These are phyloP conservation scores for Lunularia cruciata DNA, from an alignment of 225 moss, liverwort and hornwort genomes.

Conservation along the genomic window DNA sequence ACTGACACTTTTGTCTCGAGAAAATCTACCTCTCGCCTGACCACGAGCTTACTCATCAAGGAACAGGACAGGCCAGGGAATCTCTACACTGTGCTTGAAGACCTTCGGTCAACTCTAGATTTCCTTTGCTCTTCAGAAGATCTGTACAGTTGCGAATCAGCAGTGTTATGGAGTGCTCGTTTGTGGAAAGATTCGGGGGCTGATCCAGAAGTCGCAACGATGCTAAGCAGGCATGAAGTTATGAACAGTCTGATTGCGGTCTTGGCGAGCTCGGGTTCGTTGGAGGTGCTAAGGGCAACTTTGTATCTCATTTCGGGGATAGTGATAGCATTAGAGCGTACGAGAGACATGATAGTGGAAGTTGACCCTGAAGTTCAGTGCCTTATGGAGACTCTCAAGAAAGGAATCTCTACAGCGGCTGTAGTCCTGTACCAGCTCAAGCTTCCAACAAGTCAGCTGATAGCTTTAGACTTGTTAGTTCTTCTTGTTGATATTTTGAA, in stretches of 20 bases:
- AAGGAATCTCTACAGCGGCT: conserved; percentile 32
- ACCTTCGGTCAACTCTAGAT: conserved; percentile 29
- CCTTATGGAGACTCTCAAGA: conserved; percentile 26
- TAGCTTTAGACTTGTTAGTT: conserved; percentile 31
- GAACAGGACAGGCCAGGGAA: background rate
- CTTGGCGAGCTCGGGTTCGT: conserved; percentile 25
- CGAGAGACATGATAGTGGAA: conserved; percentile 21
- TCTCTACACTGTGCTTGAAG: background rate
- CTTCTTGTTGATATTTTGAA: conserved; percentile 33
- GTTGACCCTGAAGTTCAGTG: conserved; percentile 34
- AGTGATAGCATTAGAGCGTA: conserved; percentile 17
- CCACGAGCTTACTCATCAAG: background rate
- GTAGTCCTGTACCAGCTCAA: conserved; percentile 43
- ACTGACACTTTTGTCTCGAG: background rate
- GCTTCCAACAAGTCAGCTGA: conserved; percentile 26
- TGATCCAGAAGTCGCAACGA: conserved; percentile 25
- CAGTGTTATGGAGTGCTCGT: conserved; percentile 29
- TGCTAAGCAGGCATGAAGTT: conserved; percentile 31
- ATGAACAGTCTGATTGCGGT: conserved; percentile 42
- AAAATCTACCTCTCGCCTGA: background rate
- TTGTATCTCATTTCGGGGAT: conserved; percentile 38
- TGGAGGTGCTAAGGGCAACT: conserved; percentile 29
- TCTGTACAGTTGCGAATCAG: conserved; percentile 39
- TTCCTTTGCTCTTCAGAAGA: conserved; percentile 35
- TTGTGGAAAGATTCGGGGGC: conserved; percentile 30